Evolutionary conservation across 441 rosid genomes (phyloP), one percentile per base, ranked within the genome.

Genomic region (Populus trichocarpa): DNA sequence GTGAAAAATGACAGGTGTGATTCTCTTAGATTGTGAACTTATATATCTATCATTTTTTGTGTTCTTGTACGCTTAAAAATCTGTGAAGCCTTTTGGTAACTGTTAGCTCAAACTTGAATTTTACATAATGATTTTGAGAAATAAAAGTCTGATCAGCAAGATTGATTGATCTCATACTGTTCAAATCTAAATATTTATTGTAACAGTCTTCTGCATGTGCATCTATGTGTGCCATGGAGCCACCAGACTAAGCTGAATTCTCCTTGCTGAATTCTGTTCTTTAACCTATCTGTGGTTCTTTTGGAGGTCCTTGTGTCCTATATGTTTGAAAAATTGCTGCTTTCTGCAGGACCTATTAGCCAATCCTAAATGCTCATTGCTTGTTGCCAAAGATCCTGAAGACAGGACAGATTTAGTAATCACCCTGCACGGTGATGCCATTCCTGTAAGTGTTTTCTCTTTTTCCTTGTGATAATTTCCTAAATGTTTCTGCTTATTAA

Each of bases 351-450:
- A 93, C 83, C 86, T 92, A 16, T 72, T 87, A 81, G 93, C 90
- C 72, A 90, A 90, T 86, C 88, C 93, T 68, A 93, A 89, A 86
- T 95, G 99, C 82, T 92, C 97, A n/a, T 79, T 93, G 83, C 93
- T 95, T 80, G 88, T 93, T 65, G 86, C 93, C 78, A 87, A 88
- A 85, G 96, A 92, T 80, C 93, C 94, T 11, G 94, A 92, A 72
- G 98, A 93, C 83, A 88, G 93, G 84, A 88, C 94, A 30, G 94
- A 92, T 82, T 85, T 95, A 78, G 88, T 88, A 10, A 91, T 95
- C 84, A 93, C 92, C 64, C 40, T 93, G 74, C 95, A 93, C 73
- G 98, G 97, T 42, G 97, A 95, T 88, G 98, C 98, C 57, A 75
- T 89, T 53, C 64, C 88, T 85, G 97, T 95, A 86, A 87, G 89